Percentiles rank a stretch among this genome's conserved stretches.
Conservation (phyloP, 192 early-diverging fungal genomes). For the Linnemannia schmuckeri region DNA sequence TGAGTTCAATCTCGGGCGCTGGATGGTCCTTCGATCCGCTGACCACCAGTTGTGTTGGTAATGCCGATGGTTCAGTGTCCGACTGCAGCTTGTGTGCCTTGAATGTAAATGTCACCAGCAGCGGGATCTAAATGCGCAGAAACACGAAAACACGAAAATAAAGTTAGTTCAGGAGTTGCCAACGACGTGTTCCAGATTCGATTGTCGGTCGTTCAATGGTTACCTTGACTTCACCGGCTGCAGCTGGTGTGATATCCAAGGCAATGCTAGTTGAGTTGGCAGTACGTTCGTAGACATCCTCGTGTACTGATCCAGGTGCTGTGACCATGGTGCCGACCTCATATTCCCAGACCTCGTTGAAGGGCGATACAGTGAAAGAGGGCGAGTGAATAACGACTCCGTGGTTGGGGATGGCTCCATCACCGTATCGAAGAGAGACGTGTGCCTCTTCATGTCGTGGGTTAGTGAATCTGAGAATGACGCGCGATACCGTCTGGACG, state of each 20-base stretch:
- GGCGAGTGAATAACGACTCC: conserved; percentile 71
- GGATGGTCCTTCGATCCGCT: conserved; percentile 30
- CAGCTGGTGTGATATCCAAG: conserved; percentile 69
- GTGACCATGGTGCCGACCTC: conserved; percentile 62
- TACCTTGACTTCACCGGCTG: conserved; percentile 68
- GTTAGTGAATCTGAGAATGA: conserved; percentile 84
- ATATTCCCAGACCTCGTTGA: conserved; percentile 86
- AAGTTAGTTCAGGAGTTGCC: background rate
- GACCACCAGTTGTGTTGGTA: conserved; percentile 40
- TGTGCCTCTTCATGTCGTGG: conserved; percentile 81
- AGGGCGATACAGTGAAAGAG: conserved; percentile 76
- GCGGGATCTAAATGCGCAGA: conserved; percentile 65
- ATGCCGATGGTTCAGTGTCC: conserved; percentile 42
- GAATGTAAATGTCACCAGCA: conserved; percentile 68
- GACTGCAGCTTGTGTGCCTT: conserved; percentile 50
- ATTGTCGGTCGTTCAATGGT: background rate
- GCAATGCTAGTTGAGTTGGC: conserved; percentile 73
- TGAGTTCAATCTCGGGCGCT: conserved; percentile 45
- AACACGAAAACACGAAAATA: background rate
- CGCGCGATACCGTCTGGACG: conserved; percentile 56
- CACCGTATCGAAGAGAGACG: conserved; percentile 66
- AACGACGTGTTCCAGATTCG: background rate
- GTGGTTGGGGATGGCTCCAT: conserved; percentile 42
- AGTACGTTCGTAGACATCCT: conserved; percentile 72
- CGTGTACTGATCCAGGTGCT: conserved; percentile 34